These are phyloP conservation scores for Kuraishia piskuri DNA, from an alignment of 805 yeast species.

Conservation along the genomic window DNA sequence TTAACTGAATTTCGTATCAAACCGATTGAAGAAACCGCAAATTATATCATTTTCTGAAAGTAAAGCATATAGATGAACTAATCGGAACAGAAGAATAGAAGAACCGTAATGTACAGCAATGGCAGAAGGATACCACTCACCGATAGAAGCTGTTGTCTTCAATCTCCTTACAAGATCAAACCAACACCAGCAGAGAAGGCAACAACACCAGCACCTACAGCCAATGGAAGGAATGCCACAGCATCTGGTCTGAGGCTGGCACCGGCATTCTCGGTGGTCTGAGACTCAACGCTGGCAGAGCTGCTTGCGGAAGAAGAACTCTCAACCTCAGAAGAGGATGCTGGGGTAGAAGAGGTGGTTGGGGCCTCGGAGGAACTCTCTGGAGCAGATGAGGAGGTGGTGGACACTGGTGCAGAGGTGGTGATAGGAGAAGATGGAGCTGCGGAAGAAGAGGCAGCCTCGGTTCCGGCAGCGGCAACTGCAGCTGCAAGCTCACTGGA, in stretches of 20 bases:
- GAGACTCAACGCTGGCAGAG: not conserved
- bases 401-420: not conserved
- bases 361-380: slow-evolving; percentile 1
- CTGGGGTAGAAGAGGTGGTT: not conserved
- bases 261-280: not conserved
- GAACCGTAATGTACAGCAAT: not conserved
- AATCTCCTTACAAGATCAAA: not conserved
- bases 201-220: not conserved
- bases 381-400: slow-evolving; percentile 4
- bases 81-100: not conserved
- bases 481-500: slow-evolving; percentile 10
- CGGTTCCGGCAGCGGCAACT: slow-evolving; percentile 3
- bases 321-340: not conserved
- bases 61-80: not conserved
- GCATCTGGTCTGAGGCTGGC: not conserved
- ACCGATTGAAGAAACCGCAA: too few relatives aligned
- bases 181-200: not conserved
- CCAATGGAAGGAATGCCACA: not conserved
- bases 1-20: too few relatives aligned
- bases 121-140: not conserved
- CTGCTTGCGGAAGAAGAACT: not conserved
- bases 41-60: too few relatives aligned
- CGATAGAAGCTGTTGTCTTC: not conserved
- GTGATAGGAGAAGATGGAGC: slow-evolving; percentile 2
- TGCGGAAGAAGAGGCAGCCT: not conserved